Evolutionary conservation across 768 basidiomycete genomes (phyloP).

Genomic region (Leccinum incarnatum): DNA sequence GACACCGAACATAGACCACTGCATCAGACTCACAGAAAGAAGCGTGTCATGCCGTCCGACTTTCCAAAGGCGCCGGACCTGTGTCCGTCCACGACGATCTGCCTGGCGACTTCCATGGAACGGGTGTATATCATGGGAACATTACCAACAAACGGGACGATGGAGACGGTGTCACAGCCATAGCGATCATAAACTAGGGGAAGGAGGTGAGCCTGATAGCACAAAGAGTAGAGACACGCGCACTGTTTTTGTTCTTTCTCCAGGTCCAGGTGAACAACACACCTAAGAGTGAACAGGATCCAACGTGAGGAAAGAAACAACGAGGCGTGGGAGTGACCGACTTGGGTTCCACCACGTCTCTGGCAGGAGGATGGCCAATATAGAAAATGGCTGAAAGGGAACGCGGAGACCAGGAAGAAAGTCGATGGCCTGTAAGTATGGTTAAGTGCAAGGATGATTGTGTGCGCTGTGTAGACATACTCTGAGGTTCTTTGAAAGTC

Average conservation of each 20-base stretch:
- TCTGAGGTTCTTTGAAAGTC: slow-evolving; percentile 13
- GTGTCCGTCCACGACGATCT: slow-evolving; percentile 19
- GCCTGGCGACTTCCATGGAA: slow-evolving; percentile 20
- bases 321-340: not conserved
- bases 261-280: slow-evolving; percentile 21
- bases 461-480: slow-evolving; percentile 4
- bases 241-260: slow-evolving; percentile 21
- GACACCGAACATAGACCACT: not conserved
- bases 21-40: slow-evolving; percentile 18
- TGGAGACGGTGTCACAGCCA: slow-evolving; percentile 20
- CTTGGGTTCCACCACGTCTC: slow-evolving; percentile 22
- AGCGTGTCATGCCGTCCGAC: slow-evolving; percentile 3
- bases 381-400: slow-evolving; percentile 17
- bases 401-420: slow-evolving; percentile 20
- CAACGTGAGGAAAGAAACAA: not conserved
- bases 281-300: slow-evolving; percentile 4
- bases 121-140: slow-evolving; percentile 21
- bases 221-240: not conserved
- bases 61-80: slow-evolving; percentile 20
- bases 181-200: slow-evolving; percentile 18
- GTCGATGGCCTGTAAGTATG: slow-evolving; percentile 12
- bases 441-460: not conserved
- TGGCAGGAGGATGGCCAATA: slow-evolving; percentile 11
- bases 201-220: not conserved
- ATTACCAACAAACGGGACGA: slow-evolving; percentile 21